phyloP scores from a whole-genome alignment of 352 stramenopile species.

The Globisporangium acanthophoron region DNA sequence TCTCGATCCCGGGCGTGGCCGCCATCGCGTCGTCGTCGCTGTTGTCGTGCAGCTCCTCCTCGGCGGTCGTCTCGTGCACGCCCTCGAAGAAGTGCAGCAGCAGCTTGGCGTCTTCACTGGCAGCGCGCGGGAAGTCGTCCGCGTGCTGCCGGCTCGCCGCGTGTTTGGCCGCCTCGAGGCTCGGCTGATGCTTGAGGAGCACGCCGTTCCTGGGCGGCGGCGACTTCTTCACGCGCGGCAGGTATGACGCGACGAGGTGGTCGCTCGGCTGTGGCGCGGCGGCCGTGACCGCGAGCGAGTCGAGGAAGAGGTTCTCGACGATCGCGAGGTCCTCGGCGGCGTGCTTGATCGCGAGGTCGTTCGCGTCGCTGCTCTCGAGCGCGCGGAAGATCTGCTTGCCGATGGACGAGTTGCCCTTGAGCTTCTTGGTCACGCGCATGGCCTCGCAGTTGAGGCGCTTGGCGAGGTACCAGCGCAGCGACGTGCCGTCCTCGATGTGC shows the following conservation, averaged over 20 bases:
- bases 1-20: background rate
- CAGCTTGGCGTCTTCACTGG: constrained; percentile 68
- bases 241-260: background rate
- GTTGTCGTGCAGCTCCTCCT: background rate
- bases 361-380: constrained; percentile 59
- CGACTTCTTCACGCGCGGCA: constrained; percentile 6
- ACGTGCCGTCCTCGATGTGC: constrained; percentile 78
- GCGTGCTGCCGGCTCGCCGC: background rate
- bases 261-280: background rate
- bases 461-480: constrained; percentile 78
- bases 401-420: constrained; percentile 86
- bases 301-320: constrained; percentile 63
- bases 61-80: constrained; percentile 20
- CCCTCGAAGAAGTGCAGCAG: constrained; percentile 74
- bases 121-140: constrained; percentile 11
- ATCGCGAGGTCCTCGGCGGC: constrained; percentile 51
- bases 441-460: constrained; percentile 84
- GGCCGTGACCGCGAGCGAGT: constrained; percentile 46
- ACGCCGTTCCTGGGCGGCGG: constrained; percentile 16
- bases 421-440: constrained; percentile 88
- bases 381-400: constrained; percentile 86
- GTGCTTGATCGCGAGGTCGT: constrained; percentile 41
- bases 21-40: background rate
- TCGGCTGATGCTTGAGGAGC: constrained; percentile 3
- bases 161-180: constrained; percentile 21